Conservation (phyloP, 1,284 basidiomycete species). For the Ustilago vetiveriae region DNA sequence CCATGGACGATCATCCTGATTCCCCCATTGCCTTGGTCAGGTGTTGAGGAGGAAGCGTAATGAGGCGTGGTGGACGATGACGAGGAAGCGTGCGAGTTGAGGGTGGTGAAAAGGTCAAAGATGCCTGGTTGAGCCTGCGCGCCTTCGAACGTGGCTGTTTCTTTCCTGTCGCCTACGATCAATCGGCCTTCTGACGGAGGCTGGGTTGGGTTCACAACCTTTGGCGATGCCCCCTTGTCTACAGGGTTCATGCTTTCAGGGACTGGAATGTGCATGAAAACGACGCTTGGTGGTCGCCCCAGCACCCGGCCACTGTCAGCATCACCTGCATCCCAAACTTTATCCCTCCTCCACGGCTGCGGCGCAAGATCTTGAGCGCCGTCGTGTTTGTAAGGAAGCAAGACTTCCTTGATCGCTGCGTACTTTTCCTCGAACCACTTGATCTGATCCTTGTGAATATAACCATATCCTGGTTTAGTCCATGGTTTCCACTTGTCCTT, state of each 20-base stretch:
- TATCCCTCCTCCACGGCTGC: conserved; percentile 15
- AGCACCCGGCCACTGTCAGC: conserved; percentile 21
- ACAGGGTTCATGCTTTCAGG: conserved; percentile 58
- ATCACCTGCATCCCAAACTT: conserved; percentile 28
- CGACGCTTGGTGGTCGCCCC: conserved; percentile 50
- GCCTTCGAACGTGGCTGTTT: conserved; percentile 39
- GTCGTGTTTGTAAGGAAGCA: conserved; percentile 53
- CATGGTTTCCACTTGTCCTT: conserved; percentile 45
- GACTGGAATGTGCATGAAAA: conserved; percentile 65
- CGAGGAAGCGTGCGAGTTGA: conserved; percentile 15
- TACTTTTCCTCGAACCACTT: conserved; percentile 50
- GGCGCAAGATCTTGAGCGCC: conserved; percentile 35
- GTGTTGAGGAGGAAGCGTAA: neutral
- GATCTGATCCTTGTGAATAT: conserved; percentile 57
- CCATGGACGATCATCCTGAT: conserved; percentile 54
- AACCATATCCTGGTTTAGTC: conserved; percentile 55
- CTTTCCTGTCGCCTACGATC: conserved; percentile 41
- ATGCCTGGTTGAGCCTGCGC: conserved; percentile 57
- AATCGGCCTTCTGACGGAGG: conserved; percentile 11
- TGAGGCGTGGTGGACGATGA: neutral
- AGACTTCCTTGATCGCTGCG: conserved; percentile 9
- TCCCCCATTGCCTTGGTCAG: conserved; percentile 11
- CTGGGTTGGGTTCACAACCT: conserved; percentile 7
- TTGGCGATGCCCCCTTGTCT: neutral
- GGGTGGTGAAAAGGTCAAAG: conserved; percentile 47